A percentile compares a stretch with the other conserved stretches of the same genome.
phyloP scores from a whole-genome alignment of 495 filamentous ascomycete genomes.

The Glutinoglossum americanum region DNA sequence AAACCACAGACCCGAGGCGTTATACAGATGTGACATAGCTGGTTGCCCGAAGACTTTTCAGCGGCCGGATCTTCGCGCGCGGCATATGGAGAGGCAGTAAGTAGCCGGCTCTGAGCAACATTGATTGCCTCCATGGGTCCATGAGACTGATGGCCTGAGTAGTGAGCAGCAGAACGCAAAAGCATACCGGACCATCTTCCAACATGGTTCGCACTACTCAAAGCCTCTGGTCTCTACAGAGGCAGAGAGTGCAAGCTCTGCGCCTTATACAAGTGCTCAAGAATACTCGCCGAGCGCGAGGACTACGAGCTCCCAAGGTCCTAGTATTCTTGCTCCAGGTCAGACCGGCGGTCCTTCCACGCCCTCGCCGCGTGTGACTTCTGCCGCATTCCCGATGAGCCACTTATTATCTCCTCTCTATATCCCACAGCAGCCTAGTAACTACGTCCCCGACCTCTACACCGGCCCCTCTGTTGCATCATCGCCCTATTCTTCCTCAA shows the following conservation, averaged over 20 bases:
- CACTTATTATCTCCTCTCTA: background rate
- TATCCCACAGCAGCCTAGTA: background rate
- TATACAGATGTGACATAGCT: conserved; percentile 40
- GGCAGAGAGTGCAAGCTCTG: background rate
- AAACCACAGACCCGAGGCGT: conserved; percentile 53
- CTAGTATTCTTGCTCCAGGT: background rate
- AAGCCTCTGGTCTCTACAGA: background rate
- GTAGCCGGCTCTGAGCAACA: conserved; percentile 14
- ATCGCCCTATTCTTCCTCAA: background rate
- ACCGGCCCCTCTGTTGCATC: background rate
- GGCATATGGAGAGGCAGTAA: conserved; percentile 72
- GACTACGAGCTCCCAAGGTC: background rate
- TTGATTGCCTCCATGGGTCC: too few relatives aligned
- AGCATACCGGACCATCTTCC: background rate
- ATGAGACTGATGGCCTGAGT: background rate
- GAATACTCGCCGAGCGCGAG: background rate
- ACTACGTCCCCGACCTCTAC: background rate
- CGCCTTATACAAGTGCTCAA: background rate
- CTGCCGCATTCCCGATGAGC: background rate
- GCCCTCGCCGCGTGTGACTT: background rate
- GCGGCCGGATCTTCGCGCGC: conserved; percentile 51
- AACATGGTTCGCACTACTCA: background rate
- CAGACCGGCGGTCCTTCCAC: background rate
- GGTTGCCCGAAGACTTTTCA: conserved; percentile 44
- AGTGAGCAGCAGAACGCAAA: background rate